Evolutionary conservation across 2,329 filamentous ascomycete genomes (phyloP).

Genomic region (Cladosporium sp.): DNA sequence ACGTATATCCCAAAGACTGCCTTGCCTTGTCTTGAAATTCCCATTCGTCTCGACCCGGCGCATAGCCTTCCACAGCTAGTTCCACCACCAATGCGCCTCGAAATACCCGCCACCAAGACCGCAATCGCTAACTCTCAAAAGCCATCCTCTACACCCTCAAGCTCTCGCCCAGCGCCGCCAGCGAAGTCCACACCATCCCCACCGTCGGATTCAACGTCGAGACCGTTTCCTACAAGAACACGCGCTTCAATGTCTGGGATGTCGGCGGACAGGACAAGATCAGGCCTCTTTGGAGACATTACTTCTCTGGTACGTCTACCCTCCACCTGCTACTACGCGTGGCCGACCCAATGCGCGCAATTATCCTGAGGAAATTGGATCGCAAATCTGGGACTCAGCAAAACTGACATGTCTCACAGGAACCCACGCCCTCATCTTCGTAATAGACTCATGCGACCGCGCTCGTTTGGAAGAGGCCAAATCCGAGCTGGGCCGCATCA

Average conservation of each 20-base stretch:
- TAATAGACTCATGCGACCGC: conserved; percentile 97
- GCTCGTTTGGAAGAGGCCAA: conserved; percentile 96
- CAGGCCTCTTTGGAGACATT: conserved; percentile 97
- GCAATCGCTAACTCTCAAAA: conserved; percentile 20
- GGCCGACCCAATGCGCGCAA: no score
- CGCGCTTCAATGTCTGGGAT: conserved; percentile 99
- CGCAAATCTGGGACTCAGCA: neutral
- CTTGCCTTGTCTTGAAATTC: no score
- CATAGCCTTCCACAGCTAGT: no score
- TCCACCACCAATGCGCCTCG: conserved; percentile 1
- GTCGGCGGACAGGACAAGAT: conserved; percentile 99
- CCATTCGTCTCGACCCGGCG: no score
- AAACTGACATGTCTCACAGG: conserved; percentile 45
- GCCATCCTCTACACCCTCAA: conserved; percentile 99
- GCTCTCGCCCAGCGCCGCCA: conserved; percentile 59
- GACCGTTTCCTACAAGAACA: conserved; percentile 99
- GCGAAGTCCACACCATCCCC: conserved; percentile 98
- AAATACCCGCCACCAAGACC: neutral
- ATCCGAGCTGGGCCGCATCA: conserved; percentile 94
- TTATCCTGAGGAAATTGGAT: no score
- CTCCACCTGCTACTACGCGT: no score
- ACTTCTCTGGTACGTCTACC: conserved; percentile 66
- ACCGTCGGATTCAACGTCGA: conserved; percentile 99
- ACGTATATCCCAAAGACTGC: no score
- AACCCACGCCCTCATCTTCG: conserved; percentile 99